Conservation (phyloP, 225 moss, liverwort and hornwort genomes). For the Climacium dendroides region DNA sequence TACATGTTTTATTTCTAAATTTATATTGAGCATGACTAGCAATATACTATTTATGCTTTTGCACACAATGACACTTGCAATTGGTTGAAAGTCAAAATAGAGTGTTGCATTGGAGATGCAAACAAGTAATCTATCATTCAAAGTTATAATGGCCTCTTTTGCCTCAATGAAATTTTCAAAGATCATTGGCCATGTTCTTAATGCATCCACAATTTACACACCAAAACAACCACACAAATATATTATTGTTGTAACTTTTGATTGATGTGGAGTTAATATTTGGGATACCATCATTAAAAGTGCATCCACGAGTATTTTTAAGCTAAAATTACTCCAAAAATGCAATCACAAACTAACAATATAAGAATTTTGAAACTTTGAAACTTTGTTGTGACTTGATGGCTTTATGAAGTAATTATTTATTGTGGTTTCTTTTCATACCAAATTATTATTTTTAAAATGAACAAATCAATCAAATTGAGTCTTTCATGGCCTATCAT, state of each 20-base stretch:
- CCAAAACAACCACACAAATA: neutral
- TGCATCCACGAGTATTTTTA: neutral
- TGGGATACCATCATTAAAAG: neutral
- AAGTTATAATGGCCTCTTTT: neutral
- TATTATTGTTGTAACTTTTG: too few species aligned
- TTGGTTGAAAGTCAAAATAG: too few species aligned
- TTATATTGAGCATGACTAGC: accelerated
- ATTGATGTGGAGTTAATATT: neutral
- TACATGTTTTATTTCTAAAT: neutral
- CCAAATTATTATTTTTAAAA: neutral
- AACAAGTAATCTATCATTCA: too few species aligned
- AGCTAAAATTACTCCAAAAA: neutral
- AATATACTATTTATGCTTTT: too few species aligned
- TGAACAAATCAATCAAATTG: neutral
- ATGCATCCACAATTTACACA: accelerated
- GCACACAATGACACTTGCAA: too few species aligned
- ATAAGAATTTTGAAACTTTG: neutral
- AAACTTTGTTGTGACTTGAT: neutral
- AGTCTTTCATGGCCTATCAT: neutral
- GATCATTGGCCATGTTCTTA: too few species aligned
- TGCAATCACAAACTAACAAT: too few species aligned
- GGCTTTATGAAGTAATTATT: neutral
- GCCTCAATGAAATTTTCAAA: neutral
- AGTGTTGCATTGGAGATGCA: too few species aligned
- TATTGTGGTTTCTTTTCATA: neutral